Percentiles rank a stretch among this genome's conserved stretches.
These are phyloP conservation scores for Hyphopichia wangnamkhiaoensis DNA, from an alignment of 1,139 yeast genomes.

Conservation along the genomic window DNA sequence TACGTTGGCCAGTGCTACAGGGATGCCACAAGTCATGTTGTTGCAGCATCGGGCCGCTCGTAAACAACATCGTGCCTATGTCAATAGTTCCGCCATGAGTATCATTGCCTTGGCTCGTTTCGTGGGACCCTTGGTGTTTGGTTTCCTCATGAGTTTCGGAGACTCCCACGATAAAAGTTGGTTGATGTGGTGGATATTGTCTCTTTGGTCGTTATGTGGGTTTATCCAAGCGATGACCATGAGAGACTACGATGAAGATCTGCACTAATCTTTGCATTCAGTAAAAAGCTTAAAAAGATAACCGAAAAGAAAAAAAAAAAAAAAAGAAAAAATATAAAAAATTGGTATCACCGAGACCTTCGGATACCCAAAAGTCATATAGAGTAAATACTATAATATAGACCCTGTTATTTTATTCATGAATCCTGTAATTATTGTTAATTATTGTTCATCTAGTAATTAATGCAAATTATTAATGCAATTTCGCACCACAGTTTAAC, in stretches of 20 bases:
- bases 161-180: slow-evolving; percentile 46
- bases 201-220: slow-evolving; percentile 35
- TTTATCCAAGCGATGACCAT: slow-evolving; percentile 32
- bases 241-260: slow-evolving; percentile 32
- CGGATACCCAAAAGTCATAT: too few relatives aligned
- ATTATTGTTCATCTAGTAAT: too few relatives aligned
- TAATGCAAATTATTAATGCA: too few relatives aligned
- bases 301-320: too few relatives aligned
- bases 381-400: too few relatives aligned
- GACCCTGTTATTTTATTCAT: too few relatives aligned
- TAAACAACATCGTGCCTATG: slow-evolving; percentile 49
- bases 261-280: not conserved
- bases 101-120: slow-evolving; percentile 57
- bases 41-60: slow-evolving; percentile 51
- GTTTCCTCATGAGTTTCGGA: slow-evolving; percentile 52
- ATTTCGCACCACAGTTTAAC: too few relatives aligned
- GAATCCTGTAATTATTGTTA: too few relatives aligned
- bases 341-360: too few relatives aligned
- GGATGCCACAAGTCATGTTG: slow-evolving; percentile 21
- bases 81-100: slow-evolving; percentile 52
- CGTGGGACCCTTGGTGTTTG: slow-evolving; percentile 61
- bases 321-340: too few relatives aligned
- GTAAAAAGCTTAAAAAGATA: too few relatives aligned
- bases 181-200: slow-evolving; percentile 52
- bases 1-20: slow-evolving; percentile 21